Percentiles rank a stretch among this genome's conserved stretches.
Evolutionary conservation across 768 basidiomycete species (phyloP).

Genomic region (Paxillus ammoniavirescens): DNA sequence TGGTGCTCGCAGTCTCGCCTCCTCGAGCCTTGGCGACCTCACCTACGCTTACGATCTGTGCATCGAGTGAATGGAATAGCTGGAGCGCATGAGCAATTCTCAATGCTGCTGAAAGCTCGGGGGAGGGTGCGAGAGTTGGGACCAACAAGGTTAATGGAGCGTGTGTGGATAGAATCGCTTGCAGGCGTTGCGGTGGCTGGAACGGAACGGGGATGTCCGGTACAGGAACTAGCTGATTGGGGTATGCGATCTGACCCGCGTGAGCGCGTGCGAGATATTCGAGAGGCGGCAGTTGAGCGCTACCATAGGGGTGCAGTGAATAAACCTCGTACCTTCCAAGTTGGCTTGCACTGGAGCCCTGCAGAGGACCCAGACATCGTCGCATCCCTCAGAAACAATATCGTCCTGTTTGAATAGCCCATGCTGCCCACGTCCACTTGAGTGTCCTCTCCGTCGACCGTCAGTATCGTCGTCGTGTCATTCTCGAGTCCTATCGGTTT

Average conservation of each 20-base stretch:
- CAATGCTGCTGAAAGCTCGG: slow-evolving; percentile 53
- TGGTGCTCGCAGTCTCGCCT: neutral
- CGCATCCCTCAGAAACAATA: slow-evolving; percentile 11
- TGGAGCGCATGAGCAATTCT: slow-evolving; percentile 68
- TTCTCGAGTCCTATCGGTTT: neutral
- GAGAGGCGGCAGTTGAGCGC: neutral
- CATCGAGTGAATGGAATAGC: slow-evolving; percentile 68
- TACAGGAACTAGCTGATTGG: neutral
- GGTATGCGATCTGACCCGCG: slow-evolving; percentile 8
- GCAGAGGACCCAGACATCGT: neutral
- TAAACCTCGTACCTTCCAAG: slow-evolving; percentile 23
- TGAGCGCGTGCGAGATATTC: neutral
- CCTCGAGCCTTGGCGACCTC: slow-evolving; percentile 26
- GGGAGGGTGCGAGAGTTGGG: slow-evolving; percentile 31
- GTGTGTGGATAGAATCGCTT: slow-evolving; percentile 56
- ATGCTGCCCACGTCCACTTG: neutral
- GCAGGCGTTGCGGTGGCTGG: slow-evolving; percentile 54
- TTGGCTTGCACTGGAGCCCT: neutral
- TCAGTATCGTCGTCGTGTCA: neutral
- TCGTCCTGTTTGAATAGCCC: neutral
- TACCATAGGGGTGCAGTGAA: too few relatives aligned
- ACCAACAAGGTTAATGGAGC: slow-evolving; percentile 59
- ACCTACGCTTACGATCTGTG: slow-evolving; percentile 49
- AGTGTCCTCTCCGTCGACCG: slow-evolving; percentile 13
- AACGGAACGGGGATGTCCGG: slow-evolving; percentile 4